phyloP scores from a whole-genome alignment of 371 early-diverging fungal species.

The Mortierella sp. region DNA sequence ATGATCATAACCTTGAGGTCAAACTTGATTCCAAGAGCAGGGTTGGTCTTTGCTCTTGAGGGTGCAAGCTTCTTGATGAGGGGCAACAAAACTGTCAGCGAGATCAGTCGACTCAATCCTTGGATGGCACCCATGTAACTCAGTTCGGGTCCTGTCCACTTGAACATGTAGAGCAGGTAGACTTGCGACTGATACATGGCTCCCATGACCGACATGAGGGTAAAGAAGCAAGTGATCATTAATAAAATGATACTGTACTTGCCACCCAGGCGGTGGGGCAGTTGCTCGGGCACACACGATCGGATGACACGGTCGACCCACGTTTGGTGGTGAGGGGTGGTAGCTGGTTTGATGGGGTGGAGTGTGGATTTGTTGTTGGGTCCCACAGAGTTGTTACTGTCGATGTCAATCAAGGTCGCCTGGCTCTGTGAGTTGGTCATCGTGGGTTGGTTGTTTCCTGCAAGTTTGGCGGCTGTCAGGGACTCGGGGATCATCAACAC shows the following conservation, averaged over 20 bases:
- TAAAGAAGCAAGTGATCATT: conserved; percentile 21
- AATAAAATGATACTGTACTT: conserved; percentile 25
- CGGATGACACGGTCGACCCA: conserved; percentile 14
- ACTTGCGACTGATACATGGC: conserved; percentile 10
- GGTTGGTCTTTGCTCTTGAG: not conserved
- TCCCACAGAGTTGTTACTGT: not conserved
- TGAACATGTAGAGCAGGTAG: conserved; percentile 33
- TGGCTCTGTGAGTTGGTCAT: conserved; percentile 18
- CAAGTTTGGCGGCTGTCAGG: not conserved
- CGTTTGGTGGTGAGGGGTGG: not conserved
- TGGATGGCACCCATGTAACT: conserved; percentile 18
- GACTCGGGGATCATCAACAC: conserved; percentile 38
- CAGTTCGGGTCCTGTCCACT: conserved; percentile 28
- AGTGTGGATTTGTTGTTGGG: not conserved
- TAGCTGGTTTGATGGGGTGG: not conserved
- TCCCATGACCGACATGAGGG: conserved; percentile 15
- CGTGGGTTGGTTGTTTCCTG: not conserved
- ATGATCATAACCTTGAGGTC: conserved; percentile 30
- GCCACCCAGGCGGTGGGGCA: conserved; percentile 34
- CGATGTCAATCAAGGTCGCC: conserved; percentile 19
- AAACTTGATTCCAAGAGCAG: conserved; percentile 23
- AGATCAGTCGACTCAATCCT: conserved; percentile 30
- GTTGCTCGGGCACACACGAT: conserved; percentile 16
- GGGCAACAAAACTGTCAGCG: conserved; percentile 29
- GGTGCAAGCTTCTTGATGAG: conserved; percentile 18